Conservation (phyloP, 2,329 filamentous ascomycete species). For the Colletotrichum incanum region DNA sequence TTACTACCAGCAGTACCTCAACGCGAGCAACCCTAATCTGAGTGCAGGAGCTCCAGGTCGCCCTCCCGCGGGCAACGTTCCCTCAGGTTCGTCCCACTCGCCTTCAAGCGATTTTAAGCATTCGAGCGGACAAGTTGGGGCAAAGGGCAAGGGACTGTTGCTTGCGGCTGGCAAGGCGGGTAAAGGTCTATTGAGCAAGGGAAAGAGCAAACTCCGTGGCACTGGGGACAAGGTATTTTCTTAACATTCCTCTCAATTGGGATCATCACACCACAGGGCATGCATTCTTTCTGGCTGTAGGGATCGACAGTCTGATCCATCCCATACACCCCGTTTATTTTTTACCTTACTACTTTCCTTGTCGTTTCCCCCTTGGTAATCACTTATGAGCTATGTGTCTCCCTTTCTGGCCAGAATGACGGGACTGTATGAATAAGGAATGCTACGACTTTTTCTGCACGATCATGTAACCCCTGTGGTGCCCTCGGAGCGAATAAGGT, state of each 20-base stretch:
- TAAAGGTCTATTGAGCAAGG: conserved; percentile 92
- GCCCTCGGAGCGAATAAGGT: conserved; percentile 37
- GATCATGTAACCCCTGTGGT: conserved; percentile 45
- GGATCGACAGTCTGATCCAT: conserved; percentile 30
- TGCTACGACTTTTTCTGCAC: conserved; percentile 55
- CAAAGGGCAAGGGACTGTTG: conserved; percentile 90
- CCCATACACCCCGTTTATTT: conserved; percentile 37
- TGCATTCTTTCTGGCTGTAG: conserved; percentile 46
- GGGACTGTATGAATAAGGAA: conserved; percentile 60
- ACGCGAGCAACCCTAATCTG: conserved; percentile 59
- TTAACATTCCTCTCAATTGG: conserved; percentile 61
- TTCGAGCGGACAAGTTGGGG: conserved; percentile 77
- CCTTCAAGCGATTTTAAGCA: conserved; percentile 64
- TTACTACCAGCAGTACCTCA: conserved; percentile 71
- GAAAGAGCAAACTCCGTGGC: conserved; percentile 84
- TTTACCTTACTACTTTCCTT: conserved; percentile 12
- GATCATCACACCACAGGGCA: conserved; percentile 41
- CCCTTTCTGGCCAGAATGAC: conserved; percentile 52
- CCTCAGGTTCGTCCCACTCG: conserved; percentile 56
- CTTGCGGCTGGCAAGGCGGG: conserved; percentile 90
- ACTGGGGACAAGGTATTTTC: conserved; percentile 91
- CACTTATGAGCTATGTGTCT: conserved; percentile 36
- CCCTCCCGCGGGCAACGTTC: conserved; percentile 55
- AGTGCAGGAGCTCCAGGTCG: conserved; percentile 50
- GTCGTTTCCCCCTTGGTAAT: conserved; percentile 39